Base-by-base conservation (phyloP, 345 rosid species). In the Jatropha curcas region DNA sequence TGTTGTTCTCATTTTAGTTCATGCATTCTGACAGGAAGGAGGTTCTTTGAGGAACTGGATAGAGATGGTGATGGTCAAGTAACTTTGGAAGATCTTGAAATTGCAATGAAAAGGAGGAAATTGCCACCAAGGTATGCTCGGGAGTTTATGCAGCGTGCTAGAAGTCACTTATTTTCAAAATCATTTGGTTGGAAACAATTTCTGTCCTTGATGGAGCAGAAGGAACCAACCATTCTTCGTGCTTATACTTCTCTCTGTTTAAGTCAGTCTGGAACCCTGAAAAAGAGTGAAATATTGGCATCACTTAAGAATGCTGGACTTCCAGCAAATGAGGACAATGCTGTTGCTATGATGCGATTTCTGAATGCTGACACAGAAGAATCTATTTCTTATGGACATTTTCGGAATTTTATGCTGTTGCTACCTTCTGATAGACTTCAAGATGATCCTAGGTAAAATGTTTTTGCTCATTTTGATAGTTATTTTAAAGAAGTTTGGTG, bases 131-230 rank as follows among this genome's bases (percentile, higher is more conserved):
- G 88, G 77, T 92, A 91, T 71, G 98, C 99, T 57, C 86, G 88
- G 75, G 98, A 95, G 50, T 91, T 95, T 68, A 88, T 95, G 94
- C 81, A 73, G 24, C 93, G 96, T 59, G 78, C 97, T 14, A 91
- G 93, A 79, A 90, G 94, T 71, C 96, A 95, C 79, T 82, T 92
- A 51, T 92, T 95, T 84, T 88, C 97, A 34, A 95, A 91, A 81
- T 95, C 99, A 31, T 95, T 95, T 74, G 90, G 96, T 48, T 95
- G 98, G 99, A 95, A 90, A 84, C 99, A 91, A 74, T 95, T 95
- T 86, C 82, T 92, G 73, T 92, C 98, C 33, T 81, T 95, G 85
- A 95, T 95, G 99, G 99, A 95, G 80, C 99, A 92, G 86, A 91
- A 87, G 74, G 99, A 95, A 80, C 93, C 97, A 30, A 95, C 97